Percentiles rank a stretch among this genome's conserved stretches.
These are phyloP conservation scores for Globisporangium viniferum DNA, from an alignment of 352 stramenopile species.

Conservation along the genomic window DNA sequence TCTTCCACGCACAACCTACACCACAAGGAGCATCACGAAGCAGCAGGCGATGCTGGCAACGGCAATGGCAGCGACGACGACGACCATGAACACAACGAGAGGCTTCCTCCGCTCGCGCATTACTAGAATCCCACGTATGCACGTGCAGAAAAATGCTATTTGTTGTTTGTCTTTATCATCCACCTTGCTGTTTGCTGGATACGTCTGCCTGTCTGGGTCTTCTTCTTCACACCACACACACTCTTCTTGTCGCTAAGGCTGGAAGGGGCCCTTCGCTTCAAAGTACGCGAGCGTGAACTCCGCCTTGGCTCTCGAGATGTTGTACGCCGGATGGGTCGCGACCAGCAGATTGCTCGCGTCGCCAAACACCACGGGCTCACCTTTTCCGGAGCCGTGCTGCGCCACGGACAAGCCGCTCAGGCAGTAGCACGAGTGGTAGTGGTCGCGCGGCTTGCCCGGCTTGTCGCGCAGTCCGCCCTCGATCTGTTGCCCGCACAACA, in stretches of 20 bases:
- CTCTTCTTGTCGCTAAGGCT: conserved; percentile 22
- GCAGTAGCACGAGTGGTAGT: conserved; percentile 99
- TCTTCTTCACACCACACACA: conserved; percentile 1
- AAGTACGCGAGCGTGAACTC: conserved; percentile 67
- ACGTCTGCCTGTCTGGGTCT: neutral
- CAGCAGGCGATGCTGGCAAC: conserved; percentile 2
- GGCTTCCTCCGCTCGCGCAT: conserved; percentile 43
- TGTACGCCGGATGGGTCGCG: conserved; percentile 90
- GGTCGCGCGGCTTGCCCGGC: conserved; percentile 93
- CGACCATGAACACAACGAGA: conserved; percentile 31
- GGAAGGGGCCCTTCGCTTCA: conserved; percentile 48
- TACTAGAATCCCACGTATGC: conserved; percentile 3
- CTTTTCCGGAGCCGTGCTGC: conserved; percentile 75
- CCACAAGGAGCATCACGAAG: conserved; percentile 25
- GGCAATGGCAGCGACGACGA: conserved; percentile 16
- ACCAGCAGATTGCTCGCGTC: conserved; percentile 69
- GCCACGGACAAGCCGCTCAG: conserved; percentile 94
- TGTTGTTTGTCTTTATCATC: conserved; percentile 6
- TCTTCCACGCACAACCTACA: conserved; percentile 29
- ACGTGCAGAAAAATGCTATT: neutral
- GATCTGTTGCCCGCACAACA: conserved; percentile 94
- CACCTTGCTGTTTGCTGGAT: neutral
- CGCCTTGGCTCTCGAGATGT: conserved; percentile 90
- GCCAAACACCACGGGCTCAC: conserved; percentile 48
- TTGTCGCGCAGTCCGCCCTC: conserved; percentile 93